Conservation (phyloP, 345 rosid genomes). For the Arabidopsis arenosa region DNA sequence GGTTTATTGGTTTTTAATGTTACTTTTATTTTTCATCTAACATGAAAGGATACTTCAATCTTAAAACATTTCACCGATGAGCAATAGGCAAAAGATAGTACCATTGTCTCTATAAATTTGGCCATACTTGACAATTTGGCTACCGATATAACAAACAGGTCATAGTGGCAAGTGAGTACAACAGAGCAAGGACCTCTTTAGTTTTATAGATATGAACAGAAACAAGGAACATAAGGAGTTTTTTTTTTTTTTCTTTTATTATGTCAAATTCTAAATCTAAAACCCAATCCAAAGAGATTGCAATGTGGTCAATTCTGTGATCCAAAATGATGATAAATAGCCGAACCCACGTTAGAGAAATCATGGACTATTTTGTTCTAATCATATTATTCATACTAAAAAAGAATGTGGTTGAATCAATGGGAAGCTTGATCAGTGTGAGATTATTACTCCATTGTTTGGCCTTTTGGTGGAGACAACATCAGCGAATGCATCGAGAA, state of each 20-base stretch:
- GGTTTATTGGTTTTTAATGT: too few species aligned
- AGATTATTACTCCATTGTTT: conserved; percentile 53
- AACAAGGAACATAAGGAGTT: conserved; percentile 16
- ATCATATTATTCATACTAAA: conserved; percentile 32
- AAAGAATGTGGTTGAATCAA: conserved; percentile 34
- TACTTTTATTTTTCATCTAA: too few species aligned
- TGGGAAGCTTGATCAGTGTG: conserved; percentile 29
- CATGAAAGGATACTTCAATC: too few species aligned
- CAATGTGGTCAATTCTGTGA: conserved; percentile 36
- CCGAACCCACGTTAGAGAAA: conserved; percentile 38
- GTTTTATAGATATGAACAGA: conserved; percentile 27
- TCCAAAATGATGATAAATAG: conserved; percentile 29
- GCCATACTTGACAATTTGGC: too few species aligned
- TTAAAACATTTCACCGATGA: too few species aligned
- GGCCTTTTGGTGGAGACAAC: conserved; percentile 75
- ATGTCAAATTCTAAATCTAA: conserved; percentile 36
- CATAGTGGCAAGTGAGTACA: too few species aligned
- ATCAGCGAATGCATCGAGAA: conserved; percentile 81
- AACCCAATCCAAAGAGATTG: conserved; percentile 19
- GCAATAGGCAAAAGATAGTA: too few species aligned
- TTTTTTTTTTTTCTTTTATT: not conserved
- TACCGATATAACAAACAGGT: too few species aligned
- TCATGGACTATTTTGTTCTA: conserved; percentile 36
- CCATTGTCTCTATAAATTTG: too few species aligned
- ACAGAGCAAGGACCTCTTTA: not conserved